Evolutionary conservation across 768 basidiomycete genomes (phyloP).

Genomic region (Nidularia pulvinata): DNA sequence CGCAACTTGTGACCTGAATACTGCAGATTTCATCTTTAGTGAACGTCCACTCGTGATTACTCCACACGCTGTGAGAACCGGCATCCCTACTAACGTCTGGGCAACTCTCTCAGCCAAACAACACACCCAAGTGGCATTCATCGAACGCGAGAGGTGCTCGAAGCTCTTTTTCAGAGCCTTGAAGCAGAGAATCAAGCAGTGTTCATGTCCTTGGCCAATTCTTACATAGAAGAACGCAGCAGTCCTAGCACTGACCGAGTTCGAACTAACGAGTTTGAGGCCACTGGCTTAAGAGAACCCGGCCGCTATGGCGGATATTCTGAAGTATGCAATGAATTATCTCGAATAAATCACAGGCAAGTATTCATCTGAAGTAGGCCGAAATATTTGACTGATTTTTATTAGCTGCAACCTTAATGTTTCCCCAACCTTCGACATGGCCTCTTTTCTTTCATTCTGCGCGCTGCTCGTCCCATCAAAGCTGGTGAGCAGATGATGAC

Average conservation of each 20-base stretch:
- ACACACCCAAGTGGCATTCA: too few species aligned
- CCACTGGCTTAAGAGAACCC: neutral
- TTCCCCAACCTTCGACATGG: neutral
- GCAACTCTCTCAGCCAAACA: too few species aligned
- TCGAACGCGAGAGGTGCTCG: constrained; percentile 15
- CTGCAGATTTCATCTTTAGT: too few species aligned
- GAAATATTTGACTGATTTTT: neutral
- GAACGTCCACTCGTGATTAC: too few species aligned
- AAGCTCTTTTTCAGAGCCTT: constrained; percentile 18
- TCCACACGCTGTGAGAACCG: neutral
- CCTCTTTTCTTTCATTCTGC: neutral
- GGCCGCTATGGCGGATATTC: neutral
- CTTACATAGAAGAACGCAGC: constrained; percentile 25
- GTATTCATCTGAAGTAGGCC: neutral
- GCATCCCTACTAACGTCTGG: neutral
- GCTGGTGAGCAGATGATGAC: neutral
- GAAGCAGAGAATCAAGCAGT: constrained; percentile 15
- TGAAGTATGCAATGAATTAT: neutral
- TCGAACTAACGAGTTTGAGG: neutral
- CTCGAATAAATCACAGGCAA: neutral
- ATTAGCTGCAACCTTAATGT: neutral
- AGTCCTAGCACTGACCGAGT: constrained; percentile 27
- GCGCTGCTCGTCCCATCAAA: neutral
- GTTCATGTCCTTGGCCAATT: constrained; percentile 27
- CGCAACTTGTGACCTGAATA: too few species aligned